phyloP scores from a whole-genome alignment of 2,329 filamentous ascomycete genomes.

The Botrytis tulipae region DNA sequence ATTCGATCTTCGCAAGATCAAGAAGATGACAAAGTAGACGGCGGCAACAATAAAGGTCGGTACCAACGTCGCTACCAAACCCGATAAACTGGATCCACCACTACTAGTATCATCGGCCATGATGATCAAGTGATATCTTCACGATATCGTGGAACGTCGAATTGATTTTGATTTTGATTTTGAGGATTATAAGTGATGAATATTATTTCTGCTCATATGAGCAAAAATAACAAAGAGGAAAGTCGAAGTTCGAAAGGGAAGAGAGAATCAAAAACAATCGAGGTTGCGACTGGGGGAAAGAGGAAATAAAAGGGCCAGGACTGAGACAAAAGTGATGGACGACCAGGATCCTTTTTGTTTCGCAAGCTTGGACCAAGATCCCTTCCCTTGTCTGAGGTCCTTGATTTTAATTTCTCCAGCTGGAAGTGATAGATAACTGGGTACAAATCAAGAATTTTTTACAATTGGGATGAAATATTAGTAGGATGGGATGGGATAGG shows the following conservation, averaged over 20 bases:
- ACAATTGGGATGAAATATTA: neutral
- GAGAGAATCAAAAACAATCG: neutral
- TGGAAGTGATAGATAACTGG: neutral
- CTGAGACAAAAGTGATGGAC: neutral
- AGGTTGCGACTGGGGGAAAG: neutral
- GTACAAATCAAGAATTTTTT: neutral
- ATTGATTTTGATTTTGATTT: neutral
- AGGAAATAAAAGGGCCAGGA: neutral
- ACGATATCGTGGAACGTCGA: neutral
- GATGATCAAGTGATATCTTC: neutral
- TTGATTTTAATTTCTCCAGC: neutral
- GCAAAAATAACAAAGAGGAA: neutral
- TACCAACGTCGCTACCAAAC: constrained; percentile 49
- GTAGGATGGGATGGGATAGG: no score
- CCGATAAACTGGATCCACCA: constrained; percentile 34
- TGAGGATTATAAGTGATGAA: neutral
- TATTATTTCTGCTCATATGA: constrained; percentile 8
- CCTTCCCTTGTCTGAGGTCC: neutral
- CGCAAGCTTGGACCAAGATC: neutral
- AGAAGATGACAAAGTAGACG: constrained; percentile 48
- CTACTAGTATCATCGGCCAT: neutral
- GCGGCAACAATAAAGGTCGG: constrained; percentile 45
- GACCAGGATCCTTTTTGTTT: neutral
- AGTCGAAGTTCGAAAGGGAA: neutral
- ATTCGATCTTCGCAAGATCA: constrained; percentile 49